phyloP scores from a whole-genome alignment of 2,329 filamentous ascomycete genomes.

The Cercospora brassicicola region DNA sequence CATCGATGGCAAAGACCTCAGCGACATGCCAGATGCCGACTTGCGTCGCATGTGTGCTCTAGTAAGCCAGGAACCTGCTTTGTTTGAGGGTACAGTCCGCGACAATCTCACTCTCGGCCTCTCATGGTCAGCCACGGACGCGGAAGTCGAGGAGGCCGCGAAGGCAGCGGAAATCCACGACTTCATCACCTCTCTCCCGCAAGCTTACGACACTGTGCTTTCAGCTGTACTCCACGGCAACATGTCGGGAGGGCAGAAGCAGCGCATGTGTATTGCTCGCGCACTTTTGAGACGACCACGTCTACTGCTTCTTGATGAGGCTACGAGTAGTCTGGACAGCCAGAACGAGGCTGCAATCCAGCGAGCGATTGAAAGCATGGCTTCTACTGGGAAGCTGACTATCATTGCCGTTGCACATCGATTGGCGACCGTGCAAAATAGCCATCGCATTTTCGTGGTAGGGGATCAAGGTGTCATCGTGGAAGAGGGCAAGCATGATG shows the following conservation, averaged over 20 bases:
- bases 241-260: constrained; percentile 46
- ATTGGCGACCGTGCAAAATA: constrained; percentile 39
- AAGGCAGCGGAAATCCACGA: constrained; percentile 70
- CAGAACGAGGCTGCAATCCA: constrained; percentile 45
- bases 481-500: no score
- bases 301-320: constrained; percentile 45
- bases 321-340: constrained; percentile 46
- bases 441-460: no score
- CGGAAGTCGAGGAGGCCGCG: constrained; percentile 66
- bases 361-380: constrained; percentile 40
- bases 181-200: constrained; percentile 58
- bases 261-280: constrained; percentile 45
- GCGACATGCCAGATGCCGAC: constrained; percentile 37
- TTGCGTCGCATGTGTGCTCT: constrained; percentile 47
- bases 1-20: constrained; percentile 47
- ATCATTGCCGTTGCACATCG: constrained; percentile 50
- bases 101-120: constrained; percentile 40
- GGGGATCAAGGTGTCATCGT: no score
- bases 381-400: constrained; percentile 32
- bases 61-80: constrained; percentile 49
- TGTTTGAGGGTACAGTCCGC: constrained; percentile 48
- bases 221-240: constrained; percentile 41
- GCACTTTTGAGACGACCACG: constrained; percentile 45
- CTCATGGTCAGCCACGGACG: constrained; percentile 48
- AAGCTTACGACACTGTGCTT: constrained; percentile 63